A percentile compares a stretch with the other conserved stretches of the same genome.
Conservation (phyloP, 768 basidiomycete genomes). For the Tricholoma sp. region DNA sequence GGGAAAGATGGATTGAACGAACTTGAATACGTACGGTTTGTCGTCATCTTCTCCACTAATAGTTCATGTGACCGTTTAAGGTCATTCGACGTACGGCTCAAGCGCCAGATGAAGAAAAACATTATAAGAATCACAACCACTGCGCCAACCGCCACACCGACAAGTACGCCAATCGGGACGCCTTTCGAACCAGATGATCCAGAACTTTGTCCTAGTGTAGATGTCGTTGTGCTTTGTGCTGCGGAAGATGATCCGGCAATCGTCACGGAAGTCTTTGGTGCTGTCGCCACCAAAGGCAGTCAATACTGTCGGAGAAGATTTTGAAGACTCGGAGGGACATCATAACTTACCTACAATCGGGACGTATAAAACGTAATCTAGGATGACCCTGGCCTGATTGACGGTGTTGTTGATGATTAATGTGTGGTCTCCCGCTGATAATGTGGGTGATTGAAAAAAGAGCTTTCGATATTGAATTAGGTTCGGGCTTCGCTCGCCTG, state of each 20-base stretch:
- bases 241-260: background rate
- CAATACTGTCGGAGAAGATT: background rate
- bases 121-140: background rate
- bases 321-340: background rate
- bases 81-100: background rate
- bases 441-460: conserved; percentile 17
- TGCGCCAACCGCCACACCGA: background rate
- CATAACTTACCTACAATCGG: conserved; percentile 2
- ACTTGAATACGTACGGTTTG: background rate
- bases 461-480: conserved; percentile 12
- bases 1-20: background rate
- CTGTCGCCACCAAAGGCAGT: background rate
- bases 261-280: background rate
- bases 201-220: background rate
- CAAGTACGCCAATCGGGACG: background rate
- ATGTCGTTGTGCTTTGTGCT: background rate
- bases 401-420: conserved; percentile 16
- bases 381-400: conserved; percentile 12
- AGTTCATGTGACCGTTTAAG: background rate
- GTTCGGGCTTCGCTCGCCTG: background rate
- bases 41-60: background rate
- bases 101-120: background rate
- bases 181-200: background rate
- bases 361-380: conserved; percentile 19
- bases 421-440: conserved; percentile 17